phyloP scores from a whole-genome alignment of 257 asterid species.

The Echium plantagineum region DNA sequence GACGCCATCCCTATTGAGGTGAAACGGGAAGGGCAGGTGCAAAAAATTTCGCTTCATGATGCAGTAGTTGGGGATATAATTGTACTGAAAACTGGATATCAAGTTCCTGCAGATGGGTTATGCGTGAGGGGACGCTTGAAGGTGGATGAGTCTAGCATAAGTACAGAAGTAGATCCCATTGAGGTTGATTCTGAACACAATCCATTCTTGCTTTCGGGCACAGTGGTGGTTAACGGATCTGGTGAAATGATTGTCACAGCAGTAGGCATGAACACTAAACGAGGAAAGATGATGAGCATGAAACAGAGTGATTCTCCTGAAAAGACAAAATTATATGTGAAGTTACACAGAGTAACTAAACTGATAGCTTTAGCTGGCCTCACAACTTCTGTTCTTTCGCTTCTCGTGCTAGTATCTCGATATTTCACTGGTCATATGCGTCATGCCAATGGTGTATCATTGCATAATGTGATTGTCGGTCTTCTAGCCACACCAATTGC shows the following conservation, averaged over 20 bases:
- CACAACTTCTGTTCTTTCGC: constrained; percentile 1
- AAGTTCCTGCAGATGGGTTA: constrained; percentile 18
- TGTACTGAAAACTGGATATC: constrained; percentile 14
- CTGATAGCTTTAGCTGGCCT: constrained; percentile 6
- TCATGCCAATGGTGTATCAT: constrained; percentile 2
- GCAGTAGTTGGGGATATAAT: constrained; percentile 17
- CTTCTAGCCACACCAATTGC: not conserved
- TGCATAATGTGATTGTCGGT: not conserved
- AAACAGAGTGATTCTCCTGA: constrained; percentile 1
- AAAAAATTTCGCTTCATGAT: constrained; percentile 5
- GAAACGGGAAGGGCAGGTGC: constrained; percentile 12
- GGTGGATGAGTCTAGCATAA: constrained; percentile 16
- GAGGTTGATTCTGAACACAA: not conserved
- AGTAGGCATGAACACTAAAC: constrained; percentile 16
- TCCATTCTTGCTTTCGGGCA: constrained; percentile 17
- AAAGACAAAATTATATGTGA: constrained; percentile 11
- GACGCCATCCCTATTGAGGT: constrained; percentile 12
- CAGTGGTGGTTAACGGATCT: constrained; percentile 11
- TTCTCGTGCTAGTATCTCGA: constrained; percentile 5
- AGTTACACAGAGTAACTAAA: constrained; percentile 11
- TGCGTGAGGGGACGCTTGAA: constrained; percentile 6
- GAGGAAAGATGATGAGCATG: constrained; percentile 17
- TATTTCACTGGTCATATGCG: constrained; percentile 9
- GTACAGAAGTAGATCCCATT: constrained; percentile 12
- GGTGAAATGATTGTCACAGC: constrained; percentile 15